These are phyloP conservation scores for Elongisporangium senticosum DNA, from an alignment of 352 stramenopile species.

Conservation along the genomic window DNA sequence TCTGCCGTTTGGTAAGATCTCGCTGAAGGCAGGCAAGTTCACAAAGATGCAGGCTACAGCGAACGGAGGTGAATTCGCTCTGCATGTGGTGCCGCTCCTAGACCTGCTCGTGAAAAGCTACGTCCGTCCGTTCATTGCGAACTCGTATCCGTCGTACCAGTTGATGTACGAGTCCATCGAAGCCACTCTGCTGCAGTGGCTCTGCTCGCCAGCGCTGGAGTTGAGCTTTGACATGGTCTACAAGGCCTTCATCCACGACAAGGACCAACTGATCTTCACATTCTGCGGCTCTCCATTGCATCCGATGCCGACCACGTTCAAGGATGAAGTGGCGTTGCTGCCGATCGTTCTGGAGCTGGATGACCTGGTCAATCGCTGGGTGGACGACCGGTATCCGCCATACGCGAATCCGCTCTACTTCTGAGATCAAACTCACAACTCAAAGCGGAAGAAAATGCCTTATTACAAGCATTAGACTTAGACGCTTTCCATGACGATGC, in stretches of 20 bases:
- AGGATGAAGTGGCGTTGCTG: constrained; percentile 51
- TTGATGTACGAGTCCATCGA: constrained; percentile 50
- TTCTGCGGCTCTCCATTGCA: constrained; percentile 45
- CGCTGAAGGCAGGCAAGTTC: constrained; percentile 43
- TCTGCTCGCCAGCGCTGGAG: constrained; percentile 39
- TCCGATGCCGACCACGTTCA: constrained; percentile 45
- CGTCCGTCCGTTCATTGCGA: constrained; percentile 31
- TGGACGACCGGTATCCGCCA: constrained; percentile 60
- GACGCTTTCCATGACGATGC: constrained; percentile 77
- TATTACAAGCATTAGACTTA: constrained; percentile 18
- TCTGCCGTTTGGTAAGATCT: constrained; percentile 3
- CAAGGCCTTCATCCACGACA: constrained; percentile 51
- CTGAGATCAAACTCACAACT: constrained; percentile 3
- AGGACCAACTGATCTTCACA: constrained; percentile 48
- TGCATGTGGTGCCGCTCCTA: constrained; percentile 36
- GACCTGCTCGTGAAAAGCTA: constrained; percentile 31
- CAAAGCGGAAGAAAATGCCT: constrained; percentile 1
- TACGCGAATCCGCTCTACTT: constrained; percentile 73
- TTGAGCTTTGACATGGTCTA: constrained; percentile 57
- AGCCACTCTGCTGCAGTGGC: constrained; percentile 27
- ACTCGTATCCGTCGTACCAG: constrained; percentile 50
- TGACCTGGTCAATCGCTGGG: constrained; percentile 68
- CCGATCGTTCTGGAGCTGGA: constrained; percentile 61
- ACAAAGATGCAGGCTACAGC: constrained; percentile 59
- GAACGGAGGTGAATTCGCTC: constrained; percentile 43